Base-by-base conservation (phyloP, 208 protist species). In the Crithidia expoeki region DNA sequence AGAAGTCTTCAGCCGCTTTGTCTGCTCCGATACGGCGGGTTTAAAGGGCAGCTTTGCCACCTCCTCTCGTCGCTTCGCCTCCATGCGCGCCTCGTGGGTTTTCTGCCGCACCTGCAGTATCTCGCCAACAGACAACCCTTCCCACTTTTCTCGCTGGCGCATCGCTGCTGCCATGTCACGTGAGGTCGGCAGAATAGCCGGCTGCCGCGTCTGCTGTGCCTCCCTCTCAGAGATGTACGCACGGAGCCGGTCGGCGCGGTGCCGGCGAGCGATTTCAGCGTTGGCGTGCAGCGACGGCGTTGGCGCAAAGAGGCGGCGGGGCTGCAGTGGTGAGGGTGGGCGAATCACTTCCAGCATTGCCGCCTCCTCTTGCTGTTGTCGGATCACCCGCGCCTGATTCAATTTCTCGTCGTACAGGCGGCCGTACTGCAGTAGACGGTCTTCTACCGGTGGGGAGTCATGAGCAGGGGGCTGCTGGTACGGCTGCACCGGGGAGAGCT, bases 381-480 rank as follows among this genome's bases (percentile, higher is more conserved):
- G 57, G 50, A 55, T 44, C 36, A 66, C 62, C 32, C 59, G 68
- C n/a, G 74, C 62, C 12, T 53, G 40, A 11, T 27, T 38, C 16
- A 49, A 44, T n/a, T 65, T 59, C 14, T 32, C 65, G 17, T 65
- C 34, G 65, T 79, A 84, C 42, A 57, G 19, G 5, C 53, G 53
- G 36, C 85, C 85, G 70, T 79, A 85, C 19, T 69, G 46, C 40
- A 90, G 63, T 12, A 90, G 68, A 23, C 85, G 68, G 10, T 85
- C 79, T 61, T 83, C 81, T 0, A 90, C 85, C 17, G 60, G 70
- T 12, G 60, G 34, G 14, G 63, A 25, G 11, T 49, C 11, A 25
- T 27, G 49, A 27, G 34, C 28, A 12, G 28, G 42, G 19, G 25
- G 33, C 59, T 5, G 27, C 9, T n/a, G 10, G 4, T 14, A 14